These are phyloP conservation scores for Ajuga chamaepitys DNA, from an alignment of 257 asterid genomes.

Conservation along the genomic window DNA sequence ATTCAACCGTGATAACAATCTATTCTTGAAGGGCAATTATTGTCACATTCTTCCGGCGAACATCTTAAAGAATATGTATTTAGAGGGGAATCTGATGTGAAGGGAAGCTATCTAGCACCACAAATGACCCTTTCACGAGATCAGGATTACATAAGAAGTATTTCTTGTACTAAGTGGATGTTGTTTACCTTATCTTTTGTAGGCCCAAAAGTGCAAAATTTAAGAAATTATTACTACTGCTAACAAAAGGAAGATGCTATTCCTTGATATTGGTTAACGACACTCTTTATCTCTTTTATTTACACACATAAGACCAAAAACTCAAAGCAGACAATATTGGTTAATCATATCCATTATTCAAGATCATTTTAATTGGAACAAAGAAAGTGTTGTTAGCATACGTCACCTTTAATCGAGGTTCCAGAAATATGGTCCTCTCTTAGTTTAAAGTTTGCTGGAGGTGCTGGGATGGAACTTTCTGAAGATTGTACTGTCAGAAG, in stretches of 20 bases:
- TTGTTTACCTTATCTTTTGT: not conserved
- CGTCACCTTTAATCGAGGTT: constrained; percentile 77
- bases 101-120: not conserved
- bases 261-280: not conserved
- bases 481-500: constrained; percentile 45
- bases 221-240: not conserved
- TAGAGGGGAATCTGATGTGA: not conserved
- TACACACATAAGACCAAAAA: not conserved
- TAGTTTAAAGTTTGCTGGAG: constrained; percentile 60
- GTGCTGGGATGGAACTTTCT: constrained; percentile 61
- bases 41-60: not conserved
- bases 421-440: constrained; percentile 78
- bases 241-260: not conserved
- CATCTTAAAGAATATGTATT: not conserved
- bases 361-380: too few species aligned
- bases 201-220: not conserved
- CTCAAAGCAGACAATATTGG: not conserved
- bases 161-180: not conserved
- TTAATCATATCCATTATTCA: not conserved
- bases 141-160: not conserved
- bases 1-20: not conserved
- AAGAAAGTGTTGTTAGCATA: not conserved
- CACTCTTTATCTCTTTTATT: not conserved
- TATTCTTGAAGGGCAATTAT: not conserved
- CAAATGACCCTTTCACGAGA: not conserved